phyloP scores from a whole-genome alignment of 176 grass and related monocot species.

The Lolium perenne region DNA sequence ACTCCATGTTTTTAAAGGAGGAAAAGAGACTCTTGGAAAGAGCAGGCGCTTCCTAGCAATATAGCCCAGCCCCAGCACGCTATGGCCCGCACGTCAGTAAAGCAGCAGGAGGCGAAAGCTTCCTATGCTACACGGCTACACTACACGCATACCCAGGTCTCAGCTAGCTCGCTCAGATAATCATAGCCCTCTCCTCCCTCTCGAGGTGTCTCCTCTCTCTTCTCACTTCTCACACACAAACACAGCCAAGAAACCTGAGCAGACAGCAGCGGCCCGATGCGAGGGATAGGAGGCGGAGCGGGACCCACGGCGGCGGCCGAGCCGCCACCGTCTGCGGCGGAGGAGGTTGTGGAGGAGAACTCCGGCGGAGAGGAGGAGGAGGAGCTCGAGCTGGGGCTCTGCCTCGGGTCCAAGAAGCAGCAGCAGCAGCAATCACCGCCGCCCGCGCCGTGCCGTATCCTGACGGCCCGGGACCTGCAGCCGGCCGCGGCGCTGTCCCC shows the following conservation, averaged over 20 bases:
- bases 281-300: slow-evolving; percentile 13
- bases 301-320: slow-evolving; percentile 36
- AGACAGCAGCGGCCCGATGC: slow-evolving; percentile 37
- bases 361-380: slow-evolving; percentile 27
- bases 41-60: too few species aligned
- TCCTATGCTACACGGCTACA: slow-evolving; percentile 23
- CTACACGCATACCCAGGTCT: slow-evolving; percentile 39
- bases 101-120: slow-evolving; percentile 38
- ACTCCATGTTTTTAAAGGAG: too few species aligned
- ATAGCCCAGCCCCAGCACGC: background rate
- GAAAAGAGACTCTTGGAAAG: too few species aligned
- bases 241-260: background rate
- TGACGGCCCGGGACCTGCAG: slow-evolving; percentile 69
- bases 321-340: slow-evolving; percentile 19
- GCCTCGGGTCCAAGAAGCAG: slow-evolving; percentile 61
- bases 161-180: background rate
- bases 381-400: slow-evolving; percentile 70
- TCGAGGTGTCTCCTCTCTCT: slow-evolving; percentile 43
- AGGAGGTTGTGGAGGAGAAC: slow-evolving; percentile 57
- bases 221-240: background rate
- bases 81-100: slow-evolving; percentile 26
- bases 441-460: slow-evolving; percentile 63
- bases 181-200: slow-evolving; percentile 35
- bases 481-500: slow-evolving; percentile 42
- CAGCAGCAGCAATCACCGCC: slow-evolving; percentile 16